Evolutionary conservation across 352 stramenopile species (phyloP), one percentile per base, ranked within the genome.

Genomic region (Phytophthora syringae): DNA sequence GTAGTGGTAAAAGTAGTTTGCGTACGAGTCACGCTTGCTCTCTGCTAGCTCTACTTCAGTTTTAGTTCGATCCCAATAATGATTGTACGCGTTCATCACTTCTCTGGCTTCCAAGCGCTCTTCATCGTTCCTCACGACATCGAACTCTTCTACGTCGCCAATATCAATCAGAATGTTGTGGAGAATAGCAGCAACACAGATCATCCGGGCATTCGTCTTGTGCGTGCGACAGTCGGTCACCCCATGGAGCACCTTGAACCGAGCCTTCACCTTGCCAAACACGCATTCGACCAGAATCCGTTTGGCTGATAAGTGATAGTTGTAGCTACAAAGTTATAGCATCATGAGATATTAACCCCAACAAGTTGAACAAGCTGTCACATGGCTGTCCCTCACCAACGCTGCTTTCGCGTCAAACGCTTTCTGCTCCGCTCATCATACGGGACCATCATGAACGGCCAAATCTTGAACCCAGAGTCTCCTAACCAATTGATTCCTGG

Each of bases 401-500:
- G 32, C 7, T 64, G 30, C n/a, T 56, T 43, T 20, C 24, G 13
- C 13, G 24, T 37, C 16, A 56, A 36, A 3, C 45, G 45, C 9
- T 51, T 40, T 15, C 45, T 34, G 3, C 34, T 6, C 3, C 55
- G 45, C 27, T 64, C 45, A 18, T 64, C 37, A 15, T 21, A 52
- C 5, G 39, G 56, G 3, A 58, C 56, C 47, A 57, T 64, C 11
- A 57, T 9, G 20, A 64, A 64, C 15, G 56, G 47, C 47, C 37
- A 58, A 11, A 57, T 27, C 20, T 64, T 58, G 36, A 64, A 58
- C 1, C 36, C 56, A 12, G 56, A n/a, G 15, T 64, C 47, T 13
- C 24, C 37, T 15, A 64, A 22, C 56, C 56, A 64, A 36, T 58
- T 58, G 12, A 56, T 52, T 11, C 56, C 47, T 16, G 56, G 45